phyloP scores from a whole-genome alignment of 2,329 filamentous ascomycete genomes.

The Meredithiella fracta region DNA sequence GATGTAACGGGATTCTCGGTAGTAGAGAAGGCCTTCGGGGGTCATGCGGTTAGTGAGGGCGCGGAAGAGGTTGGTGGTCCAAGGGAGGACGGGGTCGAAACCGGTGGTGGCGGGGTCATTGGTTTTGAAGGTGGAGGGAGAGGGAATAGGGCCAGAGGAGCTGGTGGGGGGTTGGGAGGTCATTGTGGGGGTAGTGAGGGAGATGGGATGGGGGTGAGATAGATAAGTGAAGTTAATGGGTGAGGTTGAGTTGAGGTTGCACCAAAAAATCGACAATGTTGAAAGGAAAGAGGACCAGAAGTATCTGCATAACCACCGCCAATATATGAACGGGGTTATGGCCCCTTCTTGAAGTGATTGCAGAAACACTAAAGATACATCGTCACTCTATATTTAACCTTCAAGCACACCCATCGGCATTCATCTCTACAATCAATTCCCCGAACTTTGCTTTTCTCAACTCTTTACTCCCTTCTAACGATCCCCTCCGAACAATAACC shows the following conservation, averaged over 20 bases:
- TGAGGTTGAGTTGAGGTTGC: neutral
- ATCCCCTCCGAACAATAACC: no score
- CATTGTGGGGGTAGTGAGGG: neutral
- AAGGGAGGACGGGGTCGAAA: conserved; percentile 42
- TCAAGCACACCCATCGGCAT: no score
- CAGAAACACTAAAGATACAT: no score
- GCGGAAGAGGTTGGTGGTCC: conserved; percentile 76
- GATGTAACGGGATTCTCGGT: conserved; percentile 59
- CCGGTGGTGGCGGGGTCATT: conserved; percentile 46
- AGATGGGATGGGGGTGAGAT: neutral
- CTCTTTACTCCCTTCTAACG: no score
- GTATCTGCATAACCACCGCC: neutral
- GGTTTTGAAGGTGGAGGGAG: conserved; percentile 23
- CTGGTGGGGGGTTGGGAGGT: conserved; percentile 1
- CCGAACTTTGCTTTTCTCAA: no score
- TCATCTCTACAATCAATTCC: no score
- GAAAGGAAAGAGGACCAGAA: neutral
- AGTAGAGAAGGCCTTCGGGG: conserved; percentile 52
- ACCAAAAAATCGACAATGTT: conserved; percentile 2
- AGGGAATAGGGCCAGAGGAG: neutral
- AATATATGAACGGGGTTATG: no score
- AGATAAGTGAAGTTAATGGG: neutral
- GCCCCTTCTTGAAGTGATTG: no score
- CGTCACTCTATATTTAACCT: no score
- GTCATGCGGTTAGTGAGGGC: conserved; percentile 62